Percentiles rank a stretch among this genome's conserved stretches.
These are phyloP conservation scores for Calvatia gigantea DNA, from an alignment of 768 basidiomycete genomes.

Conservation along the genomic window DNA sequence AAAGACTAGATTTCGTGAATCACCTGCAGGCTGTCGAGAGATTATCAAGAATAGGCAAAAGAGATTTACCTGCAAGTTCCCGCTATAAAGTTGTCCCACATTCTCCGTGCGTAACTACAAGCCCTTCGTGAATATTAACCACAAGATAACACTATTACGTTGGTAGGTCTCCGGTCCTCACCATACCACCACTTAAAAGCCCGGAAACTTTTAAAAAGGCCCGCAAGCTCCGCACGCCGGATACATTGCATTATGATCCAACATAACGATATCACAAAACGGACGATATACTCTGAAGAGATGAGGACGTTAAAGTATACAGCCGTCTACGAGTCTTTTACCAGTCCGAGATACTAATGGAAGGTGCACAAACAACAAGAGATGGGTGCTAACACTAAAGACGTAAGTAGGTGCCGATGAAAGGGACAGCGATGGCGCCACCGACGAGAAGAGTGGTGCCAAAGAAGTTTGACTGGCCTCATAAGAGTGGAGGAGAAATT, in stretches of 20 bases:
- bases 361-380: conserved; percentile 2
- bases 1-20: not conserved
- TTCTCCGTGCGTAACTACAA: no score
- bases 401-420: conserved; percentile 8
- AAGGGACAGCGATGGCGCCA: not conserved
- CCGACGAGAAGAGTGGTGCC: not conserved
- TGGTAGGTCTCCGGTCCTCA: conserved; percentile 3
- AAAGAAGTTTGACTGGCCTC: not conserved
- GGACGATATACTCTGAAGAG: conserved; percentile 4
- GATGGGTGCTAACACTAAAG: not conserved
- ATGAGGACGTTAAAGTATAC: conserved; percentile 3
- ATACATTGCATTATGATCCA: conserved; percentile 4
- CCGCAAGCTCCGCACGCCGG: conserved; percentile 3
- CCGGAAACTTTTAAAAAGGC: not conserved
- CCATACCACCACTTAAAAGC: not conserved
- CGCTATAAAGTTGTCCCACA: not conserved
- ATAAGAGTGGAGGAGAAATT: conserved; percentile 5
- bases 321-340: not conserved
- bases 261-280: conserved; percentile 6
- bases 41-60: not conserved
- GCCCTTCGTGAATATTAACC: no score
- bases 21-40: not conserved
- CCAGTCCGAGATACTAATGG: conserved; percentile 3
- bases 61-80: no score
- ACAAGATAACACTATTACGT: no score